Base-by-base conservation (phyloP, 2,329 filamentous ascomycete species). In the Sporothrix pallida region DNA sequence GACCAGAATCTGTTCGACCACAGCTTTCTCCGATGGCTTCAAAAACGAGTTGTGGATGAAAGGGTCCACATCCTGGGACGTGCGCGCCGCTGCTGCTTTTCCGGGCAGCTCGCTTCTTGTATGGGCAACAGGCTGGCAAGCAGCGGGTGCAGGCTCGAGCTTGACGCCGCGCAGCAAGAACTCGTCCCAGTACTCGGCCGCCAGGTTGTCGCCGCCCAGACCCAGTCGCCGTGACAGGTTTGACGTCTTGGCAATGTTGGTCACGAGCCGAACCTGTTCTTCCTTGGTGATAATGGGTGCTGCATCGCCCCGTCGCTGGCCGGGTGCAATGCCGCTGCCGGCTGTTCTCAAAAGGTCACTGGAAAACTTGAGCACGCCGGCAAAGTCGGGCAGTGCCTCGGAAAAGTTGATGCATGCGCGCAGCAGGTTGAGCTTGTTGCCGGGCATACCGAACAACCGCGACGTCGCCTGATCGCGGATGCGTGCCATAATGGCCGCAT, bases 41-140 rank as follows among this genome's bases (percentile, higher is more conserved):
- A 94, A 83, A 79, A 98, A 98, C 0, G 96, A 94, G 79, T 98
- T 98, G 80, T 98, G 97, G 73, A 99, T 93, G 78, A 99, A 97
- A 0, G 96, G 96, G 75, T 96, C 94, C 5, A 89, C 86, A 74
- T 89, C 88, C 76, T 89, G 87, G 3, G 88, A 89, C 15, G 86
- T 84, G 63, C 87, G 83, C 44, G 83, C 84, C 0, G 84, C 83
- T 0, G 71, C 65, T 13, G 83, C 82, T 3, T 84, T 84, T 9
- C 86, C 87, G 0, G 87, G 86, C 15, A 90, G 81, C 17, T 87
- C 84, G 72, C 83, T 87, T 75, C 85, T 88, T 1, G 86, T 84
- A 78, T 94, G 92, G 6, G 91, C 86, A 70, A 93, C 87, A 0
- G 93, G 91, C 17, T 87, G 87, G 76, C 88, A 87, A 12, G 87